These are phyloP conservation scores for Entoloma clypeatum DNA, from an alignment of 1,284 basidiomycete genomes.

Conservation along the genomic window DNA sequence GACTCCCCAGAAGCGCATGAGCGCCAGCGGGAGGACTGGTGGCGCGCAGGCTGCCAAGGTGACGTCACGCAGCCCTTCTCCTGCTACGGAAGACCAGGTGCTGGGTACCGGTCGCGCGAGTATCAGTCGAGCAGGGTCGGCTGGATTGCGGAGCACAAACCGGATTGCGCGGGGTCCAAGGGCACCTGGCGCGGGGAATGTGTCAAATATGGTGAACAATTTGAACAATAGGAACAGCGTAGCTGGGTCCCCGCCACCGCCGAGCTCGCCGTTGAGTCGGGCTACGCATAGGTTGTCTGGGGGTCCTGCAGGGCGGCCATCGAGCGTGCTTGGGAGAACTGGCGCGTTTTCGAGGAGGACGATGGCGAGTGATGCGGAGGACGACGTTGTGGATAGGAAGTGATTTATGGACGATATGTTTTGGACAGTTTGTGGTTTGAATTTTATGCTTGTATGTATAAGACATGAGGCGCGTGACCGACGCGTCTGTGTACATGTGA, in stretches of 20 bases:
- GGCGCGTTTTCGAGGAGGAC: slow-evolving; percentile 66
- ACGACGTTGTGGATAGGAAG: slow-evolving; percentile 53
- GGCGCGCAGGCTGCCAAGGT: slow-evolving; percentile 33
- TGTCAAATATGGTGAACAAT: slow-evolving; percentile 52
- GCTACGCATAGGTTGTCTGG: slow-evolving; percentile 43
- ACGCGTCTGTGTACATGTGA: too few relatives aligned
- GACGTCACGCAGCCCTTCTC: slow-evolving; percentile 40
- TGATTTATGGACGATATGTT: slow-evolving; percentile 17
- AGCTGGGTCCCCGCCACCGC: slow-evolving; percentile 33
- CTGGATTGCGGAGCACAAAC: slow-evolving; percentile 43
- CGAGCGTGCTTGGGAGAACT: slow-evolving; percentile 44
- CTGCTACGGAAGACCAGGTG: slow-evolving; percentile 19
- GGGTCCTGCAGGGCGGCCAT: slow-evolving; percentile 40
- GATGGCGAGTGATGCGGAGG: slow-evolving; percentile 79
- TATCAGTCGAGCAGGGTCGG: slow-evolving; percentile 34
- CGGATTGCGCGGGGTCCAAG: slow-evolving; percentile 51
- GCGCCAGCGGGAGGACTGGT: slow-evolving; percentile 27
- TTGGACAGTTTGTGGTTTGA: too few relatives aligned
- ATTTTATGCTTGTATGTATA: too few relatives aligned
- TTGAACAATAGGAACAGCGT: slow-evolving; percentile 50
- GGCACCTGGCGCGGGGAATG: slow-evolving; percentile 41
- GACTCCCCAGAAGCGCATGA: slow-evolving; percentile 41
- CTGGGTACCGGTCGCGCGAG: slow-evolving; percentile 29
- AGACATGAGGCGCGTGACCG: too few relatives aligned
- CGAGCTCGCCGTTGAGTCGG: slow-evolving; percentile 23